A percentile compares a stretch with the other conserved stretches of the same genome.
Conservation (phyloP, 2,329 filamentous ascomycete species). For the Verticillium zaregamsianum region DNA sequence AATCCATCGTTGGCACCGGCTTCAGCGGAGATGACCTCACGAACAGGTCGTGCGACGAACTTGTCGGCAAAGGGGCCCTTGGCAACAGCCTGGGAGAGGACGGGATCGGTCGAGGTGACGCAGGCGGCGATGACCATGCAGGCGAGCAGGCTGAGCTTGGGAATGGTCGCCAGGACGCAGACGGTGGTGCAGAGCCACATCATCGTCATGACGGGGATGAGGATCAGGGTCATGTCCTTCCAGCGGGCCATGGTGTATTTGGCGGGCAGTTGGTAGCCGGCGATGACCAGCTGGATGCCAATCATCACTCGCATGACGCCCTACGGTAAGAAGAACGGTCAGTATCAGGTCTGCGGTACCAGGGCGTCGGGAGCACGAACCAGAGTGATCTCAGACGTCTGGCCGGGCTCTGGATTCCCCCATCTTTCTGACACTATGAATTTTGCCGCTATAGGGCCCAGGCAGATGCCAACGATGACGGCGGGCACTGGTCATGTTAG, state of each 20-base stretch:
- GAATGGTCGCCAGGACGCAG: slow-evolving; percentile 51
- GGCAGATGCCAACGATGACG: slow-evolving; percentile 45
- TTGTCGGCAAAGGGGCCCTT: slow-evolving; percentile 61
- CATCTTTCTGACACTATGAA: slow-evolving; percentile 43
- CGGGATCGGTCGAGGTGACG: slow-evolving; percentile 58
- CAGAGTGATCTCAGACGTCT: slow-evolving; percentile 33
- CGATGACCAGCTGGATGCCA: slow-evolving; percentile 59
- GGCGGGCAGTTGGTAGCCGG: slow-evolving; percentile 57
- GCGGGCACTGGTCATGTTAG: slow-evolving; percentile 43
- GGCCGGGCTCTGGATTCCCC: slow-evolving; percentile 27
- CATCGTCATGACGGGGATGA: slow-evolving; percentile 57
- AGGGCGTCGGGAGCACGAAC: slow-evolving; percentile 14
- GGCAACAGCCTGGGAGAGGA: slow-evolving; percentile 59
- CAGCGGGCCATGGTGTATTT: slow-evolving; percentile 46
- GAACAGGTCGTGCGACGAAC: slow-evolving; percentile 51
- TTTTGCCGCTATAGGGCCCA: slow-evolving; percentile 51
- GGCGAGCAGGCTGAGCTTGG: slow-evolving; percentile 47
- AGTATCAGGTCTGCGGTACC: background rate
- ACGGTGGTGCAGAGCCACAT: slow-evolving; percentile 57
- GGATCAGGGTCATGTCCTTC: slow-evolving; percentile 49
- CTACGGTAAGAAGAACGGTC: slow-evolving; percentile 12
- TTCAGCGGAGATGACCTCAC: slow-evolving; percentile 59
- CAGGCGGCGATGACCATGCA: slow-evolving; percentile 56
- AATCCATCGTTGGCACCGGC: slow-evolving; percentile 61
- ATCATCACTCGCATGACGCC: slow-evolving; percentile 56